A percentile compares a stretch with the other conserved stretches of the same genome.
phyloP scores from a whole-genome alignment of 768 basidiomycete genomes.

The Suillus brevipes region DNA sequence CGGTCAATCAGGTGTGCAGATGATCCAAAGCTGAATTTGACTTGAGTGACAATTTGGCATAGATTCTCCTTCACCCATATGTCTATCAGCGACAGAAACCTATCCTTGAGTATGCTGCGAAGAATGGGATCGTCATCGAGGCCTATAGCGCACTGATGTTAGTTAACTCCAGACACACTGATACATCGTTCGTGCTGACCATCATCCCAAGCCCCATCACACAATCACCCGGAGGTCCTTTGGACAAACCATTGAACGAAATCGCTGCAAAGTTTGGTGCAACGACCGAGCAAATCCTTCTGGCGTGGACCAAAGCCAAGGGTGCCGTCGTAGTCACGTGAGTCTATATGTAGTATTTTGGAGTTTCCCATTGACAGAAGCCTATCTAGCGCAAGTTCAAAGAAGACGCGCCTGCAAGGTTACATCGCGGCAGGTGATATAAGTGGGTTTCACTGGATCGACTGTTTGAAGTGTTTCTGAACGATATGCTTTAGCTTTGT shows the following conservation, averaged over 20 bases:
- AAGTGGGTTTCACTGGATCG: slow-evolving; percentile 33
- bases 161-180: slow-evolving; percentile 38
- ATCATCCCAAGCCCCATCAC: slow-evolving; percentile 43
- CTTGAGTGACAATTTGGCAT: background rate
- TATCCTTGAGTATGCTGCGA: slow-evolving; percentile 55
- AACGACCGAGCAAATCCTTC: background rate
- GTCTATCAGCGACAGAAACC: slow-evolving; percentile 54
- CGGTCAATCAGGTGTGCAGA: slow-evolving; percentile 60
- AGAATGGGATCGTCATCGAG: slow-evolving; percentile 66
- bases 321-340: slow-evolving; percentile 67
- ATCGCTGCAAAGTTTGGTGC: slow-evolving; percentile 38
- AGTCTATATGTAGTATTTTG: slow-evolving; percentile 8
- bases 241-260: slow-evolving; percentile 56
- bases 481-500: slow-evolving; percentile 30
- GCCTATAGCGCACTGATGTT: slow-evolving; percentile 52
- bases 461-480: background rate
- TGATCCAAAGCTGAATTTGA: slow-evolving; percentile 2
- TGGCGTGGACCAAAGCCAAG: slow-evolving; percentile 47
- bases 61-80: slow-evolving; percentile 76
- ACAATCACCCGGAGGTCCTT: slow-evolving; percentile 55
- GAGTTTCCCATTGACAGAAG: background rate
- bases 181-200: slow-evolving; percentile 18
- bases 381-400: slow-evolving; percentile 56
- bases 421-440: slow-evolving; percentile 72
- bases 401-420: slow-evolving; percentile 61